These are phyloP conservation scores for Fusarium staphyleae DNA, from an alignment of 2,329 filamentous ascomycete species.

Conservation along the genomic window DNA sequence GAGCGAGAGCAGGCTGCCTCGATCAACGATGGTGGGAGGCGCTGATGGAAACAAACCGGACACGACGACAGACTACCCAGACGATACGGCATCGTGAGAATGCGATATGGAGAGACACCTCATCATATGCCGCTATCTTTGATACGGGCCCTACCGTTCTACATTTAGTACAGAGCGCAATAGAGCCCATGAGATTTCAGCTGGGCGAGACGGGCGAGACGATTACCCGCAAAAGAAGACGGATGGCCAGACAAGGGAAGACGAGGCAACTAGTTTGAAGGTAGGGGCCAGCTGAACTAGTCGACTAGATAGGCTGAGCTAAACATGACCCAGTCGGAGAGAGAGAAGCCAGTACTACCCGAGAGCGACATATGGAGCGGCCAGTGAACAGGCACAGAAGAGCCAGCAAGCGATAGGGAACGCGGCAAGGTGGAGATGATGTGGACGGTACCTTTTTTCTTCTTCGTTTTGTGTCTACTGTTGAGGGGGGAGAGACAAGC, in stretches of 20 bases:
- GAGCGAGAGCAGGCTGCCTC: neutral
- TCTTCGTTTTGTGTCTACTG: no score
- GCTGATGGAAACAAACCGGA: no score
- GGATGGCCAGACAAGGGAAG: slow-evolving; percentile 15
- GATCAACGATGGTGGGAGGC: no score
- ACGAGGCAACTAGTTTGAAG: slow-evolving; percentile 10
- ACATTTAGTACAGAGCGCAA: no score
- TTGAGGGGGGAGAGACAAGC: no score
- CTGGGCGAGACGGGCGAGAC: slow-evolving; percentile 3
- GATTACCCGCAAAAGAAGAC: slow-evolving; percentile 22
- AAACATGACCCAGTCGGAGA: slow-evolving; percentile 10
- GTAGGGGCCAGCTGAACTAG: slow-evolving; percentile 31
- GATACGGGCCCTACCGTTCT: neutral
- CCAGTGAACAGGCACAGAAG: no score
- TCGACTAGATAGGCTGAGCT: slow-evolving; percentile 21
- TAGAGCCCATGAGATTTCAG: no score
- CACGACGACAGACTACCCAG: neutral
- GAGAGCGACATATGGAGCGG: slow-evolving; percentile 12
- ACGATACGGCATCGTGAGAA: neutral
- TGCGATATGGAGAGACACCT: no score
- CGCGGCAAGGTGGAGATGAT: no score
- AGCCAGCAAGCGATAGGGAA: neutral
- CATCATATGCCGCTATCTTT: neutral
- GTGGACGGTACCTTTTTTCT: no score
- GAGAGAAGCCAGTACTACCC: slow-evolving; percentile 8